These are phyloP conservation scores for Arbutus unedo DNA, from an alignment of 148 eudicot genomes.

Conservation along the genomic window DNA sequence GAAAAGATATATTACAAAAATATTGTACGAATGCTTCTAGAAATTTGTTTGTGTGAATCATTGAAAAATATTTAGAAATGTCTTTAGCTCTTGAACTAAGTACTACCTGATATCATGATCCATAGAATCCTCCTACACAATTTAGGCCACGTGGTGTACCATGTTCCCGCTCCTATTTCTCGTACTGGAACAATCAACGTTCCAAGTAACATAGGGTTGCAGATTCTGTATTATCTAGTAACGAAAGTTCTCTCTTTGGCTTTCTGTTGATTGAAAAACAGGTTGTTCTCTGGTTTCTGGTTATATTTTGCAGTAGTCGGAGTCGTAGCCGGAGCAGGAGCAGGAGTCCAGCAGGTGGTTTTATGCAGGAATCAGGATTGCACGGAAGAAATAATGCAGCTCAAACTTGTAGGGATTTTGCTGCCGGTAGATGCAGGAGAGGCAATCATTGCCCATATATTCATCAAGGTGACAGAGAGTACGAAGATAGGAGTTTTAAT, in stretches of 20 bases:
- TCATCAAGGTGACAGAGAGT: constrained; percentile 13
- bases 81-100: background rate
- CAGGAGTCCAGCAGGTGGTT: constrained; percentile 26
- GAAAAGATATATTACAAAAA: background rate
- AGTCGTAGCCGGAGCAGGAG: constrained; percentile 20
- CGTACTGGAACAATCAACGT: background rate
- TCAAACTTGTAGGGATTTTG: constrained; percentile 27
- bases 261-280: constrained; percentile 1
- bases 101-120: background rate
- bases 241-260: background rate
- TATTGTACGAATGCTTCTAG: background rate
- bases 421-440: constrained; percentile 29
- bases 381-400: constrained; percentile 18
- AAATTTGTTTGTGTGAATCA: background rate
- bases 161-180: background rate
- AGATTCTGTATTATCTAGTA: background rate
- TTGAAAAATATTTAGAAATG: background rate
- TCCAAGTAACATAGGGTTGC: background rate
- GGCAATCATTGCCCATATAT: constrained; percentile 26
- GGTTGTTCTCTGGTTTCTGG: background rate
- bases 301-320: constrained; percentile 29
- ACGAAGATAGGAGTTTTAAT: constrained; percentile 11
- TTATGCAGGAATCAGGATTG: constrained; percentile 10
- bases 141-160: background rate
- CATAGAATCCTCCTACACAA: background rate